A percentile compares a stretch with the other conserved stretches of the same genome.
Evolutionary conservation across 768 basidiomycete genomes (phyloP).

Genomic region (Rhodotorula graminis): DNA sequence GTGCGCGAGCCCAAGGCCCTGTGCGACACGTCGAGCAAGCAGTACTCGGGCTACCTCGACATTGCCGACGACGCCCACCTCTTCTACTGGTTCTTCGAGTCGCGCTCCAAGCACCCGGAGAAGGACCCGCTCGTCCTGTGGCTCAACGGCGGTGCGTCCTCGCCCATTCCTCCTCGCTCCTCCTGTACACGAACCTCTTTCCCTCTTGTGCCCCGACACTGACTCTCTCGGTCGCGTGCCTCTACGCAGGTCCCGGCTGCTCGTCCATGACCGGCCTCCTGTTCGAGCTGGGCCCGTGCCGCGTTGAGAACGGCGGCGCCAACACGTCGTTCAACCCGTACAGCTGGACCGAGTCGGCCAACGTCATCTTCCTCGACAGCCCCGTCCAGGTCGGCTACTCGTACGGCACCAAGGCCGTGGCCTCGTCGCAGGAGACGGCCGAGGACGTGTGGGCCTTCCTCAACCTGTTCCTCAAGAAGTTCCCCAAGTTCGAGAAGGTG

Average conservation of each 20-base stretch:
- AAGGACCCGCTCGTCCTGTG: slow-evolving; percentile 80
- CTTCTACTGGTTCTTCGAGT: slow-evolving; percentile 85
- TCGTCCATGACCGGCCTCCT: slow-evolving; percentile 64
- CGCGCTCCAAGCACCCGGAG: slow-evolving; percentile 60
- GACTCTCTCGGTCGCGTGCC: no score
- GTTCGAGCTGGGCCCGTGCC: slow-evolving; percentile 88
- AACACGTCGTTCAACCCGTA: slow-evolving; percentile 69
- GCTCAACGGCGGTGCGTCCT: slow-evolving; percentile 17
- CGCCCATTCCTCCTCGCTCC: background rate
- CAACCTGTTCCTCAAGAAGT: slow-evolving; percentile 66
- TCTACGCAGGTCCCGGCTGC: slow-evolving; percentile 39
- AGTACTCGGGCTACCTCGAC: slow-evolving; percentile 79
- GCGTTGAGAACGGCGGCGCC: slow-evolving; percentile 62
- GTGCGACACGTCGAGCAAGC: slow-evolving; percentile 74
- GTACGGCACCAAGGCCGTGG: slow-evolving; percentile 69
- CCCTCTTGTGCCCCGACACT: background rate
- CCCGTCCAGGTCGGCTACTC: slow-evolving; percentile 51
- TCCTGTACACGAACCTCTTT: background rate
- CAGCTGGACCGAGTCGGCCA: slow-evolving; percentile 69
- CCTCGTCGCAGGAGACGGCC: slow-evolving; percentile 76
- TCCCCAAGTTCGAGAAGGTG: slow-evolving; percentile 63
- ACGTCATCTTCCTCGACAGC: slow-evolving; percentile 48
- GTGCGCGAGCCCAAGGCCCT: slow-evolving; percentile 59
- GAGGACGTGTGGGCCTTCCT: slow-evolving; percentile 65
- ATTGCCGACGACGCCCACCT: slow-evolving; percentile 72